Evolutionary conservation across 495 filamentous ascomycete species (phyloP).

Genomic region (Penicillium subrubescens): DNA sequence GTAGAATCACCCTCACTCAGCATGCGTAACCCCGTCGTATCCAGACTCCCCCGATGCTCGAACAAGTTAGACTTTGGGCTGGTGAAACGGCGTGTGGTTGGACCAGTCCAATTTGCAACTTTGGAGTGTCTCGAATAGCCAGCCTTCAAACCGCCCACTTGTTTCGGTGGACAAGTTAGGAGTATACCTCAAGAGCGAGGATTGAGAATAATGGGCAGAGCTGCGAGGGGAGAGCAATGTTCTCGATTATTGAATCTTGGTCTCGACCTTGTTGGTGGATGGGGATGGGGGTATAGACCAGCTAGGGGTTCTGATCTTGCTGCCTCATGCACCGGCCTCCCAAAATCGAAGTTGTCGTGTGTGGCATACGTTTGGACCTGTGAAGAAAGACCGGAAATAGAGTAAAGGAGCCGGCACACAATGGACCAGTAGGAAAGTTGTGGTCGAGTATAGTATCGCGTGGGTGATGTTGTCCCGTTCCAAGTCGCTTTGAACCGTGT

Average conservation of each 20-base stretch:
- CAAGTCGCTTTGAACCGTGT: not conserved
- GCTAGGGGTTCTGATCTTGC: not conserved
- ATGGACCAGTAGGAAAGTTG: not conserved
- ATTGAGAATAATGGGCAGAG: not conserved
- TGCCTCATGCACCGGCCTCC: not conserved
- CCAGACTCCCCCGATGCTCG: not conserved
- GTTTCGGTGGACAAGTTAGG: not conserved
- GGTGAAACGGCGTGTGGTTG: constrained; percentile 1
- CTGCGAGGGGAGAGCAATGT: not conserved
- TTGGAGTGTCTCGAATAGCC: not conserved
- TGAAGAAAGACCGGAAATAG: not conserved
- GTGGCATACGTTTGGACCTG: not conserved
- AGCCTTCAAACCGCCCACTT: not conserved
- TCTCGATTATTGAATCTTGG: not conserved
- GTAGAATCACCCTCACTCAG: not conserved
- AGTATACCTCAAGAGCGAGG: not conserved
- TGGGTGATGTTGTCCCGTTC: not conserved
- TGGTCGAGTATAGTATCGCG: not conserved
- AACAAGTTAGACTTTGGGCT: not conserved
- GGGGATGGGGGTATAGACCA: not conserved
- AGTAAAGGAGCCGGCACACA: not conserved
- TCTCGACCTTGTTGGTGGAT: not conserved
- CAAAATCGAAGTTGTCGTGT: not conserved
- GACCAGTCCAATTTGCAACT: not conserved
- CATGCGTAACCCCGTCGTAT: not conserved